phyloP scores from a whole-genome alignment of 2,329 filamentous ascomycete species.

The Ceratocystis huliohia region DNA sequence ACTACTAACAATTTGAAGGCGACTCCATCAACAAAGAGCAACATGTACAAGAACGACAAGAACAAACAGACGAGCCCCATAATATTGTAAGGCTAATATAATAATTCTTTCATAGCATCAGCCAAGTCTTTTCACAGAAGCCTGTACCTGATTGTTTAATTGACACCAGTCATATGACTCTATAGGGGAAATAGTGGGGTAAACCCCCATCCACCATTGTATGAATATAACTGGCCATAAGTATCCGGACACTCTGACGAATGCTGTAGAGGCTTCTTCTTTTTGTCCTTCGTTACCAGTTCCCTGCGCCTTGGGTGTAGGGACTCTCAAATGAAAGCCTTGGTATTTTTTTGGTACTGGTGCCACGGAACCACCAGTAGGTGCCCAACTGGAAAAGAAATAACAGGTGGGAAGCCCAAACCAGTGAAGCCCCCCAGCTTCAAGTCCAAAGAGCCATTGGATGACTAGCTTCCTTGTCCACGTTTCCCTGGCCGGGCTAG shows the following conservation, averaged over 20 bases:
- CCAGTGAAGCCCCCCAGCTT: constrained; percentile 1
- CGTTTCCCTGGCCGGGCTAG: not conserved
- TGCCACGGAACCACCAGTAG: not conserved
- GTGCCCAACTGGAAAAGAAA: not conserved
- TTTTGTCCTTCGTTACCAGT: not conserved
- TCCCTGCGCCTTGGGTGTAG: too few species aligned
- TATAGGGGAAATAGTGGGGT: not conserved
- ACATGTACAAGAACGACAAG: not conserved
- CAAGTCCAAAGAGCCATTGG: not conserved
- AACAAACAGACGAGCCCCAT: not conserved
- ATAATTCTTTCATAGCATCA: not conserved
- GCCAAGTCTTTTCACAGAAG: not conserved
- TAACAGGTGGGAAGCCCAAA: not conserved
- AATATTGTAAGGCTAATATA: not conserved
- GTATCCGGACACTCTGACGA: not conserved
- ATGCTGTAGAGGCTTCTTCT: too few species aligned
- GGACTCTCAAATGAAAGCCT: not conserved
- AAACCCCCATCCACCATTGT: not conserved
- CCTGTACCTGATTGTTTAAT: constrained; percentile 1
- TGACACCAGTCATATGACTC: constrained; percentile 7
- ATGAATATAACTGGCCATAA: not conserved
- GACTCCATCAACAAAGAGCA: not conserved
- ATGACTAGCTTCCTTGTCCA: not conserved
- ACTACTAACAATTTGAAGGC: not conserved
- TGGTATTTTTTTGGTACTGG: not conserved